These are phyloP conservation scores for Byssoonygena ceratinophila DNA, from an alignment of 2,329 filamentous ascomycete species.

Conservation along the genomic window DNA sequence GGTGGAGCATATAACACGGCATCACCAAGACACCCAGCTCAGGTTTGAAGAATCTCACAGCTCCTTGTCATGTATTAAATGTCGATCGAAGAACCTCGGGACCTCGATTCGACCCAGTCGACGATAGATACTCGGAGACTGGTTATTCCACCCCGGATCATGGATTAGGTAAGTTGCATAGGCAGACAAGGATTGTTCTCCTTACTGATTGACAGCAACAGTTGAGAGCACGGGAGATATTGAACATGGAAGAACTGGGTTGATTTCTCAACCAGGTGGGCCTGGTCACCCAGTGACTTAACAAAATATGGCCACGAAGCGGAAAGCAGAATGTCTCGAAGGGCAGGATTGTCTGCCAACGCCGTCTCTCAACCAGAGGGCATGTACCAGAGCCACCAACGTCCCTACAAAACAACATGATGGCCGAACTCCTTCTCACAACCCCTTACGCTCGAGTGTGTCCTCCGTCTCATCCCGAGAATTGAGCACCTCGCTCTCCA, in stretches of 20 bases:
- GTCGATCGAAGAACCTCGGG: too few relatives aligned
- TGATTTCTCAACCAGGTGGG: neutral
- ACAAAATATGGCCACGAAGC: conserved; percentile 11
- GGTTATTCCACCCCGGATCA: too few relatives aligned
- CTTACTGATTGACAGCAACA: too few relatives aligned
- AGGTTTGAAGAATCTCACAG: too few relatives aligned
- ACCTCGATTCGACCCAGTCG: too few relatives aligned
- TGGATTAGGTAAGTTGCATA: too few relatives aligned
- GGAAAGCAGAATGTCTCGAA: conserved; percentile 15
- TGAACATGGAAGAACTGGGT: neutral
- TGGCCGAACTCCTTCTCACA: neutral
- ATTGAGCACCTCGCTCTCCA: conserved; percentile 15
- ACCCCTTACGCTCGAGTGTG: neutral
- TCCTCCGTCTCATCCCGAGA: conserved; percentile 11
- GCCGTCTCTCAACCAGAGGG: neutral
- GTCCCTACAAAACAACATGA: conserved; percentile 9
- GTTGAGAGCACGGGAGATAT: too few relatives aligned
- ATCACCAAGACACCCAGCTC: too few relatives aligned
- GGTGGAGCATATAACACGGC: too few relatives aligned
- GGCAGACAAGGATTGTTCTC: too few relatives aligned
- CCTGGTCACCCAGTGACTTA: neutral
- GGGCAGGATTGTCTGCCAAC: neutral
- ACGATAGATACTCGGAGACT: too few relatives aligned
- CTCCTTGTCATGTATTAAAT: too few relatives aligned
- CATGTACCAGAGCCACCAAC: neutral